These are phyloP conservation scores for Groenewaldozyma sp. DNA, from an alignment of 1,139 yeast genomes.

Conservation along the genomic window DNA sequence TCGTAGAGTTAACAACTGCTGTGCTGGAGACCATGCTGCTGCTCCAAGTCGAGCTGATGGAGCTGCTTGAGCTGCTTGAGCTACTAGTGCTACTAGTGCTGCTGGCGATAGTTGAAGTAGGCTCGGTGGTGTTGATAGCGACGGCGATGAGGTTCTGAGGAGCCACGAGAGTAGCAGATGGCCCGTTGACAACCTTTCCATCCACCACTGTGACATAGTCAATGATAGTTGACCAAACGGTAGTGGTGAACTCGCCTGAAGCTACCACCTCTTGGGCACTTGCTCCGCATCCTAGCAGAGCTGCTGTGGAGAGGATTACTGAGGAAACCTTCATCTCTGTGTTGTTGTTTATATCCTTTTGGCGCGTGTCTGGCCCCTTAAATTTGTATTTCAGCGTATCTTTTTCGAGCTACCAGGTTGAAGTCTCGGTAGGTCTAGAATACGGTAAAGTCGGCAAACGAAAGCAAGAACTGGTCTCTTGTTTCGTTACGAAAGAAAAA, in stretches of 20 bases:
- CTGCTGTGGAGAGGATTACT: constrained; percentile 4
- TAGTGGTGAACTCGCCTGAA: constrained; percentile 18
- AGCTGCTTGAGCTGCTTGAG: not conserved
- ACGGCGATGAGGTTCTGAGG: constrained; percentile 6
- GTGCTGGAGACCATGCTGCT: not conserved
- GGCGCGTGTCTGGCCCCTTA: too few species aligned
- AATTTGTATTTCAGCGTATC: too few species aligned
- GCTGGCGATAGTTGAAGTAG: constrained; percentile 4
- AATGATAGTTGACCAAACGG: constrained; percentile 18
- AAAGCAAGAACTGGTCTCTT: too few species aligned
- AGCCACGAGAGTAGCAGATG: constrained; percentile 5
- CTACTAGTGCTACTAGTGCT: constrained; percentile 1
- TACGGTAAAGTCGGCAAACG: too few species aligned
- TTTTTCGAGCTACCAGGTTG: too few species aligned
- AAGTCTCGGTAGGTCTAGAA: too few species aligned
- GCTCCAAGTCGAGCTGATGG: not conserved
- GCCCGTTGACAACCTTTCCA: constrained; percentile 9
- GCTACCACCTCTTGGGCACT: constrained; percentile 13
- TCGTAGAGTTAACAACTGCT: constrained; percentile 2
- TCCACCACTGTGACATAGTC: constrained; percentile 19
- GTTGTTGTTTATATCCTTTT: not conserved
- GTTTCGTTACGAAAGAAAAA: too few species aligned
- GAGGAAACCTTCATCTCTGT: constrained; percentile 12
- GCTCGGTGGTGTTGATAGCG: constrained; percentile 6
- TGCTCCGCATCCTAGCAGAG: constrained; percentile 9